These are phyloP conservation scores for Diaporthe sp. DNA, from an alignment of 2,329 filamentous ascomycete species.

Conservation along the genomic window DNA sequence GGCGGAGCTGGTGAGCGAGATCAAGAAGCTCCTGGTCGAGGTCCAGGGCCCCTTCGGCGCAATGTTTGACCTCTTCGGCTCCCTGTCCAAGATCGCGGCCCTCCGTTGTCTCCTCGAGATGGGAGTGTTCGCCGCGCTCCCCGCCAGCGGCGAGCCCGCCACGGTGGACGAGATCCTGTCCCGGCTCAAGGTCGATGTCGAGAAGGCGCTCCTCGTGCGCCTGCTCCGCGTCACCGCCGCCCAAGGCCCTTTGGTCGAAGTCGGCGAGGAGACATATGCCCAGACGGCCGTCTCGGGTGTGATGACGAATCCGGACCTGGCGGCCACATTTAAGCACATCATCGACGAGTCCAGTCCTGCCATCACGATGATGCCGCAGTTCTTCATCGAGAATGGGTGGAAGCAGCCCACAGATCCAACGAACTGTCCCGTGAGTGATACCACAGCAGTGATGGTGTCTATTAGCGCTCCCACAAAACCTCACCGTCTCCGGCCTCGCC, in stretches of 20 bases:
- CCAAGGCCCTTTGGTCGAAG: not conserved
- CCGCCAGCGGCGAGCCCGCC: constrained; percentile 13
- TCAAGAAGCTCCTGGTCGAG: constrained; percentile 21
- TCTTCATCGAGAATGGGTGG: constrained; percentile 24
- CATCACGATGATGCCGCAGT: constrained; percentile 12
- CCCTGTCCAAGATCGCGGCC: constrained; percentile 5
- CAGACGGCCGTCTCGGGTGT: not conserved
- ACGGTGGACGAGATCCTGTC: constrained; percentile 28
- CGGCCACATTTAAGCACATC: constrained; percentile 21
- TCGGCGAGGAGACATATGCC: constrained; percentile 26
- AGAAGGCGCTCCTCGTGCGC: constrained; percentile 31
- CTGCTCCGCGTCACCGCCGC: constrained; percentile 9
- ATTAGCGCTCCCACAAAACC: not conserved
- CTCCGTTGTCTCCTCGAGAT: constrained; percentile 29
- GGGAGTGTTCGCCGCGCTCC: not conserved
- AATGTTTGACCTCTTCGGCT: constrained; percentile 22
- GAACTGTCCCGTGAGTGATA: constrained; percentile 9
- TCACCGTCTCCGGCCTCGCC: not conserved
- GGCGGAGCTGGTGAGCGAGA: constrained; percentile 8
- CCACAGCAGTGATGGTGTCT: no score
- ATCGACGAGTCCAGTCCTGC: constrained; percentile 18
- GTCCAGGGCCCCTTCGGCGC: constrained; percentile 15
- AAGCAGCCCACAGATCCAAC: constrained; percentile 9
- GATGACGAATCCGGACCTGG: not conserved
- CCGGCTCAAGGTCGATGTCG: not conserved